Base-by-base conservation (phyloP, 441 rosid genomes). In the Corymbia citriodora region DNA sequence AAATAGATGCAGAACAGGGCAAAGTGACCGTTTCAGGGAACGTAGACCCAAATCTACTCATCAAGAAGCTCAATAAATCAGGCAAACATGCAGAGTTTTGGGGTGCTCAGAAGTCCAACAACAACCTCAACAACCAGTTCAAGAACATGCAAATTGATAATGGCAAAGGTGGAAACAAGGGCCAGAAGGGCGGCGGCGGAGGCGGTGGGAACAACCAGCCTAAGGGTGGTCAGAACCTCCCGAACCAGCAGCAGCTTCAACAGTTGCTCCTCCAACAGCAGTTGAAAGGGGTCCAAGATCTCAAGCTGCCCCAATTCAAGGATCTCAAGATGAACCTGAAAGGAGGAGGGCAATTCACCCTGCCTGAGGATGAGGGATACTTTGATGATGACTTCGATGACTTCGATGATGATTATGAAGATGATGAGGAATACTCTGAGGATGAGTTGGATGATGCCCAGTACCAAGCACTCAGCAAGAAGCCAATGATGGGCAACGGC, bases 1-100 rank as follows among this genome's bases (percentile, higher is more conserved):
- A 70, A 72, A 90, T 90, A n/a, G 91, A 90, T 59, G 74, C 89
- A 52, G 91, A 90, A 27, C 91, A 87, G 50, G 89, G 91, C 53
- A 90, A 87, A 33, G 91, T 90, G 83, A 90, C 91, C 33, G 87
- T 90, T 18, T 87, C 91, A 15, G 91, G 91, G 68, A 87, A 11
- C 33, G 15, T 55, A 45, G 91, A 87, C 72, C 89, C 91, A 55
- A 2, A 25, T 23, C 8, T 90, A 85, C 89, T 90, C 87, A 87
- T 90, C 87, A 70, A 74, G 89, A 90, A 90, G 89, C 91, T 90
- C 54, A 74, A 57, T 19, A 90, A 87, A 74, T 81, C 91, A 15
- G 91, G 91, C 87, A 90, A 90, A 81, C 91, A 90, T 70, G 91
- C 91, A 1, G 89, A 90, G 79, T 45, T 90, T n/a, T 90, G 91